phyloP scores from a whole-genome alignment of 75 land plant genomes.

The Sequoia sempervirens region DNA sequence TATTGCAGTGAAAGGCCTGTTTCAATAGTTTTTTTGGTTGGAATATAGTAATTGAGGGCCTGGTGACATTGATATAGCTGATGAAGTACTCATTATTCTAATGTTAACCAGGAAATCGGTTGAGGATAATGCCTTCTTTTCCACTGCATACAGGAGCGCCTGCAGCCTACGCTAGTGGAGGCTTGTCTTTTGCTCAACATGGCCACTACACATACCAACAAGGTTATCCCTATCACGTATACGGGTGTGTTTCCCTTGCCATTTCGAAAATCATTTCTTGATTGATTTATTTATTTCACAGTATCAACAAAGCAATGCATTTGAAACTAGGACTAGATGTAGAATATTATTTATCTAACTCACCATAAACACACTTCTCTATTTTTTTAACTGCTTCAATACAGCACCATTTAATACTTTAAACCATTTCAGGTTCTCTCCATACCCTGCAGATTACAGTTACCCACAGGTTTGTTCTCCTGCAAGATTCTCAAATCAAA shows the following conservation, averaged over 20 bases:
- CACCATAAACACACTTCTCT: neutral
- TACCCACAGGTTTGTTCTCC: neutral
- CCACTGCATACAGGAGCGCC: conserved; percentile 4
- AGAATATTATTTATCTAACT: neutral
- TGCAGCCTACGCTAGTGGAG: neutral
- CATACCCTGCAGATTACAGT: conserved; percentile 7
- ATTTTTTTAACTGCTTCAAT: neutral
- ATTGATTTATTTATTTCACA: no score
- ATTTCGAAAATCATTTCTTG: neutral
- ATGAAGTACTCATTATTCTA: neutral
- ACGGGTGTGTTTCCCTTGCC: neutral
- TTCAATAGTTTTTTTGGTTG: neutral
- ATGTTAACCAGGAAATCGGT: neutral
- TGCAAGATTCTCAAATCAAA: neutral
- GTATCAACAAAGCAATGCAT: neutral
- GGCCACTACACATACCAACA: conserved; percentile 7
- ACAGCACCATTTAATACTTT: neutral
- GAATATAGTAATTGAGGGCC: neutral
- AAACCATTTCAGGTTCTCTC: conserved; percentile 1
- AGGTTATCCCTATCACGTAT: conserved; percentile 7
- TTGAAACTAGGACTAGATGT: neutral
- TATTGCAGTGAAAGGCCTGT: neutral
- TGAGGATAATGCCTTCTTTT: neutral
- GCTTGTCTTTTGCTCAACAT: conserved; percentile 4
- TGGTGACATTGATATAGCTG: neutral